Conservation (phyloP, 1,139 yeast genomes). For the Lodderomyces pseudojiufengensis region DNA sequence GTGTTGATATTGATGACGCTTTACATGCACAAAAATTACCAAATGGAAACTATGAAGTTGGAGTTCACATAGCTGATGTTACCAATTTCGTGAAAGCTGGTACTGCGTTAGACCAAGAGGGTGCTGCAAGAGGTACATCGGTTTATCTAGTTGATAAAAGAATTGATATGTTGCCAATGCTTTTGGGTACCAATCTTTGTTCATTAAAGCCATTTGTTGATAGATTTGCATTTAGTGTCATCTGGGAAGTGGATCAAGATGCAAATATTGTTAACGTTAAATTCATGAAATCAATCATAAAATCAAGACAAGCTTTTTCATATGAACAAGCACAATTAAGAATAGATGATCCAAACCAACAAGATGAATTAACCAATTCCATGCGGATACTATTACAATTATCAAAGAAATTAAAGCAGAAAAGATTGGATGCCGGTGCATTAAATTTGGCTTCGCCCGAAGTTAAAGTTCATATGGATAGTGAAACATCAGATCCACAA, state of each 20-base stretch:
- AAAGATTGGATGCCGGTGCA: slow-evolving; percentile 92
- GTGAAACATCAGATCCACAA: slow-evolving; percentile 95
- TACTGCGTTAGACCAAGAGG: slow-evolving; percentile 91
- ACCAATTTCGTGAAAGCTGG: slow-evolving; percentile 94
- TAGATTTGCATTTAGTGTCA: slow-evolving; percentile 89
- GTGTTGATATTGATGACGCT: slow-evolving; percentile 99
- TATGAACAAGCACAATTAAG: slow-evolving; percentile 91
- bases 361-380: slow-evolving; percentile 82
- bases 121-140: slow-evolving; percentile 96
- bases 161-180: slow-evolving; percentile 97
- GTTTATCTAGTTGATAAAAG: slow-evolving; percentile 98
- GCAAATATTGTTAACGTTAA: slow-evolving; percentile 83
- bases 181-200: slow-evolving; percentile 93
- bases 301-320: slow-evolving; percentile 91
- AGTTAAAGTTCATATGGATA: slow-evolving; percentile 94
- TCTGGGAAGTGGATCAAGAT: slow-evolving; percentile 89
- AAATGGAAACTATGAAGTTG: slow-evolving; percentile 94
- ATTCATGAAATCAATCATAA: slow-evolving; percentile 84
- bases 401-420: slow-evolving; percentile 80
- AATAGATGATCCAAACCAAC: slow-evolving; percentile 75
- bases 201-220: slow-evolving; percentile 94
- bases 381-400: slow-evolving; percentile 77
- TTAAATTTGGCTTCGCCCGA: slow-evolving; percentile 96
- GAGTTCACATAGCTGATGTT: slow-evolving; percentile 99
- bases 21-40: slow-evolving; percentile 81